These are phyloP conservation scores for Curvularia lunata DNA, from an alignment of 2,329 filamentous ascomycete species.

Conservation along the genomic window DNA sequence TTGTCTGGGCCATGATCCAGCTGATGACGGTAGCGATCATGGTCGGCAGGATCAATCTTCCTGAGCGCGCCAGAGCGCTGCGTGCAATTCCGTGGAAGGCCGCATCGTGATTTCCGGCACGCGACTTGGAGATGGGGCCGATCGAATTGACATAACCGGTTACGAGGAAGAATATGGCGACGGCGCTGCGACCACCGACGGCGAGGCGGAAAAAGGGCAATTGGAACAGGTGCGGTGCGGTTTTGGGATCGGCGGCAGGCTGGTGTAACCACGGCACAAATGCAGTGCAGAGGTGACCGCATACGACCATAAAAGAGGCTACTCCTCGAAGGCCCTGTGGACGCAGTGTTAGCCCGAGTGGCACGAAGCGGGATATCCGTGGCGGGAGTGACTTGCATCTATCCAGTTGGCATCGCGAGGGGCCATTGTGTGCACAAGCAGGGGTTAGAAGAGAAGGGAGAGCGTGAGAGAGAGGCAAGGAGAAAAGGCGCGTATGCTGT, in stretches of 20 bases:
- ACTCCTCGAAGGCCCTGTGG: slow-evolving; percentile 51
- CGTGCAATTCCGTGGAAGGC: slow-evolving; percentile 62
- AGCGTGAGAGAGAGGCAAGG: slow-evolving; percentile 2
- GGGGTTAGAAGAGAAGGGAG: slow-evolving; percentile 6
- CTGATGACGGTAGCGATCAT: slow-evolving; percentile 61
- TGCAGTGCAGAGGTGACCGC: slow-evolving; percentile 52
- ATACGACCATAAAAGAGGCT: slow-evolving; percentile 53
- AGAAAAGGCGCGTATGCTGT: slow-evolving; percentile 14
- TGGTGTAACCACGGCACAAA: slow-evolving; percentile 51
- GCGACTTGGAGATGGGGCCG: slow-evolving; percentile 64
- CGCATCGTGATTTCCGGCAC: slow-evolving; percentile 60
- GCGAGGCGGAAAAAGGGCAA: slow-evolving; percentile 65
- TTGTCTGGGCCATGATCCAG: slow-evolving; percentile 63
- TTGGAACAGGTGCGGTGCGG: slow-evolving; percentile 60
- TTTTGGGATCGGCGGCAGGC: slow-evolving; percentile 52
- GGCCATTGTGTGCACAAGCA: slow-evolving; percentile 34
- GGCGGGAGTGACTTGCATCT: slow-evolving; percentile 39
- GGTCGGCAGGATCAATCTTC: slow-evolving; percentile 65
- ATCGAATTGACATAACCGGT: slow-evolving; percentile 71
- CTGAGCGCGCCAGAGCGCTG: slow-evolving; percentile 65
- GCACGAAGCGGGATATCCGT: slow-evolving; percentile 13
- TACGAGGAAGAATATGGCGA: slow-evolving; percentile 55
- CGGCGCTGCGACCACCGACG: slow-evolving; percentile 56
- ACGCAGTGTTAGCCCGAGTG: slow-evolving; percentile 30
- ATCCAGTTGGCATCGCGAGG: slow-evolving; percentile 50